Evolutionary conservation across 2,329 filamentous ascomycete genomes (phyloP).

Genomic region (Acephala macrosclerotiorum): DNA sequence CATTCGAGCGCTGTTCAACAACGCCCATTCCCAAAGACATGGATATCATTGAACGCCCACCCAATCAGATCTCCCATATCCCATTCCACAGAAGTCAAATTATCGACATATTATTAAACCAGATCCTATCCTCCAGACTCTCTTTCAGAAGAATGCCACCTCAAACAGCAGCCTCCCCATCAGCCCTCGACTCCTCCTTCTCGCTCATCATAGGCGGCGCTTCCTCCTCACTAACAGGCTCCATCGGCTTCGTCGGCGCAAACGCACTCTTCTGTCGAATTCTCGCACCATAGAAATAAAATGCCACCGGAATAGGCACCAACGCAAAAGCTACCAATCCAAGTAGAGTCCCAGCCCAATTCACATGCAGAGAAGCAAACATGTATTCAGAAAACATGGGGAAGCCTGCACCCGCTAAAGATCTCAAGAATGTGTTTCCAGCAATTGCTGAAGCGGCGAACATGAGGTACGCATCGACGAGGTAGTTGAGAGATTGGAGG

Average conservation of each 20-base stretch:
- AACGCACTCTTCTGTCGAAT: slow-evolving; percentile 63
- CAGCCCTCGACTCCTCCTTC: slow-evolving; percentile 14
- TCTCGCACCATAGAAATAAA: slow-evolving; percentile 65
- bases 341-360: slow-evolving; percentile 68
- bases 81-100: background rate
- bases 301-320: slow-evolving; percentile 68
- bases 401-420: slow-evolving; percentile 79
- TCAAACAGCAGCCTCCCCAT: background rate
- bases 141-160: background rate
- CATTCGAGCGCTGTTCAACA: too few species aligned
- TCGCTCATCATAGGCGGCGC: slow-evolving; percentile 24
- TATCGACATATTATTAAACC: slow-evolving; percentile 4
- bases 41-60: slow-evolving; percentile 6
- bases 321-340: slow-evolving; percentile 65
- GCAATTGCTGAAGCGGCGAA: slow-evolving; percentile 80
- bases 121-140: background rate
- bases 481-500: slow-evolving; percentile 81
- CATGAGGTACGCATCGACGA: slow-evolving; percentile 73
- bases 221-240: slow-evolving; percentile 29
- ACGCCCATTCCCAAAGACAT: slow-evolving; percentile 1
- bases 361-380: slow-evolving; percentile 67
- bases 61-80: background rate
- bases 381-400: slow-evolving; percentile 80
- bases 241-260: slow-evolving; percentile 54
- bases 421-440: slow-evolving; percentile 82